Conservation (phyloP, 225 moss, liverwort and hornwort species). For the Marchantia paleacea region DNA sequence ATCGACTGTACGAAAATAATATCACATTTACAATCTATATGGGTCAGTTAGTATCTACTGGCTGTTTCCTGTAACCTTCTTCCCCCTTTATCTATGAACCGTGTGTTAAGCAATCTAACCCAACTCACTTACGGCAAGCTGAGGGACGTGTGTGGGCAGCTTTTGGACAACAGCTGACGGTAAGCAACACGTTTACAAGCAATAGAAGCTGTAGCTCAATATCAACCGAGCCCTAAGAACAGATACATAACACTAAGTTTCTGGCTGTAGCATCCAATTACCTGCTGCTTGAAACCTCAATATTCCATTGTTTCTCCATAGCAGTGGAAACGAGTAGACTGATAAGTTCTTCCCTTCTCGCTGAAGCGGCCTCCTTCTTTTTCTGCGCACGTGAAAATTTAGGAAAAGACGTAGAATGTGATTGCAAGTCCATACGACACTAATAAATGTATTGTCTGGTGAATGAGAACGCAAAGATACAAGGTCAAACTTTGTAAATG, state of each 20-base stretch:
- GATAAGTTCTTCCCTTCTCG: constrained; percentile 77
- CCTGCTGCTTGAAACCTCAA: background rate
- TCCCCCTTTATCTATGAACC: background rate
- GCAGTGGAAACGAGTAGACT: constrained; percentile 50
- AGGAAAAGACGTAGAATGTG: background rate
- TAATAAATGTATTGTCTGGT: no score
- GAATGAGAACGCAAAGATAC: no score
- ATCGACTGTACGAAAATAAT: constrained; percentile 42
- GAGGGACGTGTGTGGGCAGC: background rate
- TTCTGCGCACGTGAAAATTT: constrained; percentile 48
- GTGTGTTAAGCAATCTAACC: background rate
- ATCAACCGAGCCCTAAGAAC: background rate
- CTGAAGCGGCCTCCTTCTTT: constrained; percentile 66
- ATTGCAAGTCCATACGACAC: background rate
- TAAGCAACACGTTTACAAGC: background rate
- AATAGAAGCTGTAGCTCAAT: background rate
- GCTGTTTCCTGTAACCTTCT: no score
- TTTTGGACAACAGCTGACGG: background rate
- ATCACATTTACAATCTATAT: no score
- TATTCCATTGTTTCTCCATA: constrained; percentile 41
- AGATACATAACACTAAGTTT: background rate
- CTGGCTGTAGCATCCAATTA: background rate
- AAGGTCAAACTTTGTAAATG: no score
- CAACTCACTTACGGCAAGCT: background rate
- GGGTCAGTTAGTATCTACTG: background rate